phyloP scores from a whole-genome alignment of 306 rosid genomes.

The Arachis hypogaea region DNA sequence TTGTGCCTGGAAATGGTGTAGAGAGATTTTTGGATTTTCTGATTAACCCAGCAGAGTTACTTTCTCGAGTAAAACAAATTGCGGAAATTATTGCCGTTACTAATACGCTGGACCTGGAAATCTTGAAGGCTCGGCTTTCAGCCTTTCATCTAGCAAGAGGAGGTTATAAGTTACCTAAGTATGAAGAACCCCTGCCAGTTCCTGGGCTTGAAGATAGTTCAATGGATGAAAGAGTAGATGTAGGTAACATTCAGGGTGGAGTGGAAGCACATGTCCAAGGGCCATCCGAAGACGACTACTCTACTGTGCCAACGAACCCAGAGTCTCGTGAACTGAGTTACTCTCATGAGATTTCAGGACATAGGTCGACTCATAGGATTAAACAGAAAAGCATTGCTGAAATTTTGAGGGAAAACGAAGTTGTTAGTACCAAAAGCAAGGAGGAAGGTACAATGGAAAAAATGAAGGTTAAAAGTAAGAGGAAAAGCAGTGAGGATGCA shows the following conservation, averaged over 20 bases:
- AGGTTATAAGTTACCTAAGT: conserved; percentile 53
- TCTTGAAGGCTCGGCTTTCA: conserved; percentile 56
- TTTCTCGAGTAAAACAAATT: conserved; percentile 53
- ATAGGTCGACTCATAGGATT: conserved; percentile 53
- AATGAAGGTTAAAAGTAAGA: conserved; percentile 42
- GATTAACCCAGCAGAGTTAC: conserved; percentile 53
- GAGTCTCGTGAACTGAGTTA: conserved; percentile 38
- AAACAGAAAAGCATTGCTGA: conserved; percentile 79
- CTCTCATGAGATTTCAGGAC: conserved; percentile 39
- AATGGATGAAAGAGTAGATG: conserved; percentile 28
- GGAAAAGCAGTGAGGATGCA: conserved; percentile 47
- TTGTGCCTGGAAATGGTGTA: conserved; percentile 53
- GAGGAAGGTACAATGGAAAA: conserved; percentile 35
- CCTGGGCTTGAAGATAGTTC: conserved; percentile 66
- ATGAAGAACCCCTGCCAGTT: conserved; percentile 50
- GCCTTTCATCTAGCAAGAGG: conserved; percentile 60
- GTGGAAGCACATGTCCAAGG: conserved; percentile 57
- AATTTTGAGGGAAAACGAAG: conserved; percentile 50
- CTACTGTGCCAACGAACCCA: conserved; percentile 45
- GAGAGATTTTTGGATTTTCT: conserved; percentile 45
- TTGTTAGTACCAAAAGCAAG: conserved; percentile 35
- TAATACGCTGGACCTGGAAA: conserved; percentile 51
- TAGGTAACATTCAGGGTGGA: conserved; percentile 21
- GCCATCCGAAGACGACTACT: conserved; percentile 61
- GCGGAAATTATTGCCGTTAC: conserved; percentile 34